Conservation (phyloP, 768 basidiomycete species). For the Mycena belliarum region DNA sequence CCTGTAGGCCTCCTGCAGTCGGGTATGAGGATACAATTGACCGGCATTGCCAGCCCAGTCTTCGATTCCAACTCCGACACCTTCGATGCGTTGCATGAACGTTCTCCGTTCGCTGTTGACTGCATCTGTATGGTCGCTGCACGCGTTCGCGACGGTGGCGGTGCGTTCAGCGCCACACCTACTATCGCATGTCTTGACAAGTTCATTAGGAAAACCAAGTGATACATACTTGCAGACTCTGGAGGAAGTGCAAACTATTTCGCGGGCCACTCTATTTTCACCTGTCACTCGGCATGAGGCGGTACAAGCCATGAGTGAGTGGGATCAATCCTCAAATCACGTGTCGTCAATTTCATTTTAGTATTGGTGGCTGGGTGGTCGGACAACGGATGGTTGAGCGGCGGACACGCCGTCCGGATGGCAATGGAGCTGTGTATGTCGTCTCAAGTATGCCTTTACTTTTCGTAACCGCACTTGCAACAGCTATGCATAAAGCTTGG, state of each 20-base stretch:
- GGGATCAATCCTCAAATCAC: neutral
- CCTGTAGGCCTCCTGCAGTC: constrained; percentile 37
- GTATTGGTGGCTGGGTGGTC: constrained; percentile 94
- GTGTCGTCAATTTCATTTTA: constrained; percentile 29
- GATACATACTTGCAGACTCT: constrained; percentile 72
- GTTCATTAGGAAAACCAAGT: constrained; percentile 63
- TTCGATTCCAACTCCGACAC: constrained; percentile 85
- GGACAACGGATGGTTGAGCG: constrained; percentile 93
- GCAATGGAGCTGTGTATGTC: constrained; percentile 86
- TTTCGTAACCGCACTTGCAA: neutral
- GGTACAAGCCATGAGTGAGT: constrained; percentile 90
- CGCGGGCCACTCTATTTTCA: constrained; percentile 83
- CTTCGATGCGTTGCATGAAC: constrained; percentile 80
- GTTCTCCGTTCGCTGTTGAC: constrained; percentile 92
- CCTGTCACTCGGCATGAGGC: constrained; percentile 85
- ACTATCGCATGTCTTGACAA: constrained; percentile 11
- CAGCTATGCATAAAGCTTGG: constrained; percentile 93
- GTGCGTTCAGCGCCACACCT: constrained; percentile 39
- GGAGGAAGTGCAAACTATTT: constrained; percentile 85
- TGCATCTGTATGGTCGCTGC: constrained; percentile 94
- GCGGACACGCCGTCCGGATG: constrained; percentile 96
- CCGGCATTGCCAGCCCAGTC: constrained; percentile 55
- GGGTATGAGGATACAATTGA: constrained; percentile 16
- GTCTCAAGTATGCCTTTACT: neutral
- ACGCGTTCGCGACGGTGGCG: constrained; percentile 87